Evolutionary conservation across 2,329 filamentous ascomycete species (phyloP).

Genomic region (Xylariaceae sp.): DNA sequence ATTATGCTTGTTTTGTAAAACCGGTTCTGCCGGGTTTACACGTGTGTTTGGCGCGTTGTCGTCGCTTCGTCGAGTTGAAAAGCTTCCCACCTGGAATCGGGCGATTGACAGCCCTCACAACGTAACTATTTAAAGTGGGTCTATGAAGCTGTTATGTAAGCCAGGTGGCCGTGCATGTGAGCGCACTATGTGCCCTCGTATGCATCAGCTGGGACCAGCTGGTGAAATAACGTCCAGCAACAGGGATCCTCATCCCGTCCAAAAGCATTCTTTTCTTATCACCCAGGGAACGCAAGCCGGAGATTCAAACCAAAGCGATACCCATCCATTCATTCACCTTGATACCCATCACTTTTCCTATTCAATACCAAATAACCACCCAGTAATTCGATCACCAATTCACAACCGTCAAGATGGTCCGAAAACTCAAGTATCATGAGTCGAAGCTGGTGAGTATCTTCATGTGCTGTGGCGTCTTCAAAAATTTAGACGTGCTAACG

Average conservation of each 20-base stretch:
- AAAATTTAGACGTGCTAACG: constrained; percentile 12
- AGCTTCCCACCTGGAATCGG: not conserved
- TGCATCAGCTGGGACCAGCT: not conserved
- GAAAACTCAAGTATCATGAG: constrained; percentile 96
- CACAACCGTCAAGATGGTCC: constrained; percentile 62
- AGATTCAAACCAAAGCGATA: no score
- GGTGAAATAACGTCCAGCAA: not conserved
- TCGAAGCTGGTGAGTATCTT: constrained; percentile 60
- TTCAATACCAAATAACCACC: not conserved
- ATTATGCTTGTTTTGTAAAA: constrained; percentile 30
- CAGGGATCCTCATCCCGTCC: not conserved
- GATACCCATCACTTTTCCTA: not conserved
- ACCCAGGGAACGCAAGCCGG: no score
- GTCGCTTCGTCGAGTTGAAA: constrained; percentile 3
- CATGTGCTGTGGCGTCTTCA: no score
- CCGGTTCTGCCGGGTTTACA: not conserved
- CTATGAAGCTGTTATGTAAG: not conserved
- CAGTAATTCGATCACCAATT: not conserved
- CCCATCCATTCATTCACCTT: not conserved
- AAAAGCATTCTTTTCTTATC: no score
- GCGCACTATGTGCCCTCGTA: not conserved
- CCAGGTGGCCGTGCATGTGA: not conserved
- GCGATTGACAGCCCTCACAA: not conserved
- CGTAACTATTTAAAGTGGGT: constrained; percentile 7
- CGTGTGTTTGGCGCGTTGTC: not conserved